phyloP scores from a whole-genome alignment of 495 filamentous ascomycete genomes.

The Letharia columbiana region DNA sequence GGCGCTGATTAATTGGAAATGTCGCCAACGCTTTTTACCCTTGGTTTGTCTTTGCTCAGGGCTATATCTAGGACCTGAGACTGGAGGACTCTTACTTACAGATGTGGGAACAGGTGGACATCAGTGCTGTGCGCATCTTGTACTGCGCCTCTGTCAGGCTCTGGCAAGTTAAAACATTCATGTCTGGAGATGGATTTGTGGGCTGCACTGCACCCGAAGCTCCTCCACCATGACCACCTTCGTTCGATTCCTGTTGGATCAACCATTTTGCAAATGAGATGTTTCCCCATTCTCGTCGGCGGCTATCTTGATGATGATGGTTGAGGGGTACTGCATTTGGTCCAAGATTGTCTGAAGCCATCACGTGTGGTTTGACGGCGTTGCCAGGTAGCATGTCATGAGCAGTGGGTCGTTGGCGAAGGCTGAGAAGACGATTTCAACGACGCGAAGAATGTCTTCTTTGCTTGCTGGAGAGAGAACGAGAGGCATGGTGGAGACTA shows the following conservation, averaged over 20 bases:
- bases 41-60: background rate
- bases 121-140: background rate
- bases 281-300: background rate
- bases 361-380: background rate
- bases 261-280: background rate
- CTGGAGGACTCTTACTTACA: background rate
- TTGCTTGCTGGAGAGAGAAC: background rate
- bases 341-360: background rate
- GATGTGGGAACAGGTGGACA: background rate
- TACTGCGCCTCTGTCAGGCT: background rate
- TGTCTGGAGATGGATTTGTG: background rate
- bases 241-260: background rate
- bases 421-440: background rate
- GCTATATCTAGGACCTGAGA: background rate
- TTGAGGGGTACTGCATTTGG: background rate
- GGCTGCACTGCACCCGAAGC: background rate
- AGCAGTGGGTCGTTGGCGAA: background rate
- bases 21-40: background rate
- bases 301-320: background rate
- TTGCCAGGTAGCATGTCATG: background rate
- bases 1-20: background rate
- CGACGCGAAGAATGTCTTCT: background rate
- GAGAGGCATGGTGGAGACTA: background rate
- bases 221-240: background rate
- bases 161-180: background rate